Conservation (phyloP, 108 stramenopile species). For the Cyclotella cryptica region DNA sequence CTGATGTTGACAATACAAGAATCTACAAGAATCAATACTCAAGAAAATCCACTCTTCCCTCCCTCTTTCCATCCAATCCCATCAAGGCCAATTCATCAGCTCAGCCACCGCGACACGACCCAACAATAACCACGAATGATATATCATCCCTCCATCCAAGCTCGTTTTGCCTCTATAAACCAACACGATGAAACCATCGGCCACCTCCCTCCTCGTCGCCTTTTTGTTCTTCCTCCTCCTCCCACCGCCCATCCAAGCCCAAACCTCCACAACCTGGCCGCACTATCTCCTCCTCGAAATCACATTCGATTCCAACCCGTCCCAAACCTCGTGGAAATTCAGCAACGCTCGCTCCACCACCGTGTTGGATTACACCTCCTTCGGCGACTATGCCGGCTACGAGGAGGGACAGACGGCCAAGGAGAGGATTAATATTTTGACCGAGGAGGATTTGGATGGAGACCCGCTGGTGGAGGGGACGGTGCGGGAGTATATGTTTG, state of each 20-base stretch:
- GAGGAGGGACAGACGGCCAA: neutral
- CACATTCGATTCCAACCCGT: constrained; percentile 20
- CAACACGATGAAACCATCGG: neutral
- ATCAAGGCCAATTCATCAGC: too few relatives aligned
- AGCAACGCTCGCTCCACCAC: constrained; percentile 10
- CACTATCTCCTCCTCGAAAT: constrained; percentile 23
- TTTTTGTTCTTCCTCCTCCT: neutral
- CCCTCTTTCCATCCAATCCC: too few relatives aligned
- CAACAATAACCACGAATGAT: too few relatives aligned
- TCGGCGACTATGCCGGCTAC: constrained; percentile 15
- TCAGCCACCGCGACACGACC: too few relatives aligned
- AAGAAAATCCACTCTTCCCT: too few relatives aligned
- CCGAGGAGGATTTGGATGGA: constrained; percentile 16
- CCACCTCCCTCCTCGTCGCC: neutral
- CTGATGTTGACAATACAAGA: too few relatives aligned
- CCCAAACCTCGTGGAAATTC: constrained; percentile 24
- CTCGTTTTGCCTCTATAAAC: too few relatives aligned
- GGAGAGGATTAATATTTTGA: constrained; percentile 15
- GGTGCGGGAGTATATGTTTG: constrained; percentile 27
- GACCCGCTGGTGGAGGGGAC: constrained; percentile 17
- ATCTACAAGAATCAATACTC: too few relatives aligned
- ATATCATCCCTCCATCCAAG: too few relatives aligned
- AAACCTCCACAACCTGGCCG: constrained; percentile 1
- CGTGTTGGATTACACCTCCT: neutral
- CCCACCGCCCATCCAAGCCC: neutral